Percentiles rank a stretch among this genome's conserved stretches.
phyloP scores from a whole-genome alignment of 148 eudicot species.

The Silene latifolia region DNA sequence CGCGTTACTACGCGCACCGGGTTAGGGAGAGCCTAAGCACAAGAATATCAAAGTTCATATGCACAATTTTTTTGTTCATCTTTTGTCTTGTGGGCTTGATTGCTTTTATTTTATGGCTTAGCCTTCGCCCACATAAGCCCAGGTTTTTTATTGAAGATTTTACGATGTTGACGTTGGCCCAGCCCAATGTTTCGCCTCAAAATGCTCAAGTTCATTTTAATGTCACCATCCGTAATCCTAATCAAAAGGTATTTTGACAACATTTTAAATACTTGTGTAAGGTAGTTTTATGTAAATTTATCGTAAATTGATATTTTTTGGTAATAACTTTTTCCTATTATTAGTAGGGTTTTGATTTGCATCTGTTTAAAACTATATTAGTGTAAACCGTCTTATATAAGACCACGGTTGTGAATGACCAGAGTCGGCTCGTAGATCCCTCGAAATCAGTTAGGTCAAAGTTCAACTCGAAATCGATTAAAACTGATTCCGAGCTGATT shows the following conservation, averaged over 20 bases:
- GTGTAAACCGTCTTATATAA: too few species aligned
- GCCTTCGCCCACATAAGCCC: slow-evolving; percentile 82
- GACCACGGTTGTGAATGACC: too few species aligned
- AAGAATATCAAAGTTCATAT: slow-evolving; percentile 61
- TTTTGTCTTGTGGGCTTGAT: slow-evolving; percentile 54
- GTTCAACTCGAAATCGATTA: too few species aligned
- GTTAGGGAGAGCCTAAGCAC: slow-evolving; percentile 74
- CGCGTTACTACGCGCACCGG: slow-evolving; percentile 56
- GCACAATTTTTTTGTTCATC: slow-evolving; percentile 51
- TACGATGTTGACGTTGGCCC: slow-evolving; percentile 50
- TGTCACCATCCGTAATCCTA: slow-evolving; percentile 61
- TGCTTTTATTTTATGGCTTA: slow-evolving; percentile 65
- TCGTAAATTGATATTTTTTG: too few species aligned
- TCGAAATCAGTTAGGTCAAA: too few species aligned
- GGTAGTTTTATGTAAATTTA: too few species aligned
- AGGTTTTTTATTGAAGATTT: slow-evolving; percentile 51
- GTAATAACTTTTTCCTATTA: too few species aligned
- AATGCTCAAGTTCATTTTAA: slow-evolving; percentile 46
- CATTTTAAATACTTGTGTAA: too few species aligned
- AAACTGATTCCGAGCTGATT: too few species aligned
- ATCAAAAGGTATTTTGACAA: slow-evolving; percentile 35
- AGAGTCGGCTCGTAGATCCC: too few species aligned
- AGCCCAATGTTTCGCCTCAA: slow-evolving; percentile 35
- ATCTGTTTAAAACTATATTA: too few species aligned
- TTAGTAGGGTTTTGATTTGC: too few species aligned